Base-by-base conservation (phyloP, 1,139 yeast species). In the Diutina scorzettiae region DNA sequence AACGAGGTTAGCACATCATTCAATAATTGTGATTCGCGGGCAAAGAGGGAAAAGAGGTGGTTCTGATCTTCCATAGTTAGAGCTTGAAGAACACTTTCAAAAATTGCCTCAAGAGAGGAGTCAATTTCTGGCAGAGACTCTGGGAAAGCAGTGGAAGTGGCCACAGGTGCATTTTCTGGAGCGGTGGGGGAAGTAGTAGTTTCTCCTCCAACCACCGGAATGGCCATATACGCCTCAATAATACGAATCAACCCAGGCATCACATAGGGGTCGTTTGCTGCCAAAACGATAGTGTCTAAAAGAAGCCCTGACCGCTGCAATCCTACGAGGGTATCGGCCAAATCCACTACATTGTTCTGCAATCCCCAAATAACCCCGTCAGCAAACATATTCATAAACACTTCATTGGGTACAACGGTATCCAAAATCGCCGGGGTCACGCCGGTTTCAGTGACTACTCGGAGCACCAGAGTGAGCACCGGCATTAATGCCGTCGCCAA, bases 361-460 rank as follows among this genome's bases (percentile, higher is more conserved):
- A 34, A 34, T 16, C 20, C 28, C 27, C 27, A 34, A 23, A 34
- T 34, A 8, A 23, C 39, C n/a, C 39, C 39, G 17, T 34, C 39
- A 16, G 39, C 39, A 14, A 14, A 11, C 5, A 21, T 6, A 3
- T 34, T 14, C 29, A 34, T 23, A 27, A 34, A 8, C 9, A 8
- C 20, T 5, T n/a, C n/a, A 23, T 34, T 34, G 12, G 19, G n/a
- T 28, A 34, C 23, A 18, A 14, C 14, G 17, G 16, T 23, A 23
- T 34, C 39, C n/a, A 34, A 19, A 14, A 34, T 28, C 24, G 14
- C 21, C 5, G 37, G 37, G 3, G 37, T 32, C 3, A 32, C 11
- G 3, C 37, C 37, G 6, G 37, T 20, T 32, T 32, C 17, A n/a
- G 37, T 32, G 6, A 32, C 7, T 8, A 21, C 14, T 6, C 8